A percentile compares a stretch with the other conserved stretches of the same genome.
Evolutionary conservation across 768 basidiomycete genomes (phyloP).

Genomic region (Tephrocybe sp.): DNA sequence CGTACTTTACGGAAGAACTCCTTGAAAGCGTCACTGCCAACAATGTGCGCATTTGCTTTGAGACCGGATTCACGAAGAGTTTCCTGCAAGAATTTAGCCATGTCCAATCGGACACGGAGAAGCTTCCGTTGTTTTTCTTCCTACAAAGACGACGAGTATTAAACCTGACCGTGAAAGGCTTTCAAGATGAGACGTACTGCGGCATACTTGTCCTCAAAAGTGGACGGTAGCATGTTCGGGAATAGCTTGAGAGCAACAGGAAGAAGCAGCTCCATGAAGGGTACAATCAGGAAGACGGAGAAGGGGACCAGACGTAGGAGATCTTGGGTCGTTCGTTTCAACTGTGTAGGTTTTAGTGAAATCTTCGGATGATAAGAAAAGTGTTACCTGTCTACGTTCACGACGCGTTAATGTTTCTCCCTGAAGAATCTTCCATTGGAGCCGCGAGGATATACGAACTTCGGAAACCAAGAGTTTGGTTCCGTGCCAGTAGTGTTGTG

Average conservation of each 20-base stretch:
- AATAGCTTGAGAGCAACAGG: conserved; percentile 96
- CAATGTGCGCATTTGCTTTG: conserved; percentile 90
- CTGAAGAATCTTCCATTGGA: conserved; percentile 91
- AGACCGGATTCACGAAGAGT: conserved; percentile 93
- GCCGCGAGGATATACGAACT: conserved; percentile 82
- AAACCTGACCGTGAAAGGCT: not conserved
- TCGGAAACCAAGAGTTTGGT: conserved; percentile 93
- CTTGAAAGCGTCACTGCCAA: conserved; percentile 95
- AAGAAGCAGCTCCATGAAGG: conserved; percentile 97
- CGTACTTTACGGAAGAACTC: conserved; percentile 97
- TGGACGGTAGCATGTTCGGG: conserved; percentile 98
- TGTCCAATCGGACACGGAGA: conserved; percentile 90
- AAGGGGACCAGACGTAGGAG: conserved; percentile 92
- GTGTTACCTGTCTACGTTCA: conserved; percentile 84
- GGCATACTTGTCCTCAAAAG: conserved; percentile 96
- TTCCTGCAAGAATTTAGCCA: conserved; percentile 99
- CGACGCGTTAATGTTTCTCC: conserved; percentile 90
- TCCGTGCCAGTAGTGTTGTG: conserved; percentile 95
- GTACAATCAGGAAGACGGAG: conserved; percentile 90
- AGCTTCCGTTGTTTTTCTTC: conserved; percentile 98
- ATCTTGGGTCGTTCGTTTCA: conserved; percentile 93
- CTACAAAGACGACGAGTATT: conserved; percentile 36
- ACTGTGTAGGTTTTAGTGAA: conserved; percentile 40
- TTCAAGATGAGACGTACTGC: conserved; percentile 48
- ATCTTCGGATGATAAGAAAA: not conserved